Percentiles rank a stretch among this genome's conserved stretches.
phyloP scores from a whole-genome alignment of 805 yeast species.

The Candida schatavii region DNA sequence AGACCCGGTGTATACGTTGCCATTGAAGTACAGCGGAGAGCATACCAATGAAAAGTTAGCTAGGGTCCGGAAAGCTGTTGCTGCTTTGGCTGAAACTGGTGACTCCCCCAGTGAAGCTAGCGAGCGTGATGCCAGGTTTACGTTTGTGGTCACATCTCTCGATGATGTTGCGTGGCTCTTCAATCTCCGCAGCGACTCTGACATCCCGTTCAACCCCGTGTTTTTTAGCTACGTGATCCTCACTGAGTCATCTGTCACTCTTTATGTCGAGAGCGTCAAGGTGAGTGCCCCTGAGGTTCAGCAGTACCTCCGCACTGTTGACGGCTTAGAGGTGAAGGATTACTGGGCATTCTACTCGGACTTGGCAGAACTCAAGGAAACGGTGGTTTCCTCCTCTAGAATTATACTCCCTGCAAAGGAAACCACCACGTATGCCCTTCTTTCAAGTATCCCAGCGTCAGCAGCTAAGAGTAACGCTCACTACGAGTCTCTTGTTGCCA shows the following conservation, averaged over 20 bases:
- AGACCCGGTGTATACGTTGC: conserved; percentile 31
- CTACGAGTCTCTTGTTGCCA: conserved; percentile 31
- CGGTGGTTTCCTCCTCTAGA: conserved; percentile 11
- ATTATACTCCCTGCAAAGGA: conserved; percentile 33
- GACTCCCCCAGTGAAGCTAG: conserved; percentile 27
- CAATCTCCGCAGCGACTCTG: conserved; percentile 73
- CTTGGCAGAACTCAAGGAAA: conserved; percentile 29
- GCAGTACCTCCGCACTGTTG: conserved; percentile 24
- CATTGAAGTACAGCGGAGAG: conserved; percentile 33
- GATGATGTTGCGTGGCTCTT: conserved; percentile 93
- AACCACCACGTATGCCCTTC: conserved; percentile 30
- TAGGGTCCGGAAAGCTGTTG: conserved; percentile 30
- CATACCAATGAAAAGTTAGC: conserved; percentile 26
- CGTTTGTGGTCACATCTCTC: conserved; percentile 61
- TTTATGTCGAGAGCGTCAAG: conserved; percentile 55
- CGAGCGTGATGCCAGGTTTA: neutral
- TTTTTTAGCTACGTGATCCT: conserved; percentile 65
- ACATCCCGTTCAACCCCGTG: conserved; percentile 82
- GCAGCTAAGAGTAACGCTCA: conserved; percentile 20
- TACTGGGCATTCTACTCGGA: conserved; percentile 63
- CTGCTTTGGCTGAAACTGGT: conserved; percentile 6
- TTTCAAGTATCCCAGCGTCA: conserved; percentile 27
- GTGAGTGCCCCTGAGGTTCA: conserved; percentile 22
- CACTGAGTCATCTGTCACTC: conserved; percentile 30
- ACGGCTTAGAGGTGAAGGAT: conserved; percentile 38